Evolutionary conservation across 2,329 filamentous ascomycete species (phyloP).

Genomic region (Exophiala dermatitidis): DNA sequence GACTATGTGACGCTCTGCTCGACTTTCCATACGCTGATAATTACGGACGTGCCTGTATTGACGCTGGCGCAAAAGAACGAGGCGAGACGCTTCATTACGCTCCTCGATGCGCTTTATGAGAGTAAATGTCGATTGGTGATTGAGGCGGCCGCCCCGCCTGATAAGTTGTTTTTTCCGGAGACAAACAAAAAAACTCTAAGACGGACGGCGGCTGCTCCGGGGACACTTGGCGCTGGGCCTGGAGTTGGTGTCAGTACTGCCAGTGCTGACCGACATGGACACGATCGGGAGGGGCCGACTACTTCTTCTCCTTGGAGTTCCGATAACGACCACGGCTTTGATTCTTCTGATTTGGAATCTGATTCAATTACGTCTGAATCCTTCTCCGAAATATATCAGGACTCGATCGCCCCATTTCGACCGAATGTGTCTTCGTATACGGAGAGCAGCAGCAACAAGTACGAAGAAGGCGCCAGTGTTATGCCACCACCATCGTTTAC

Average conservation of each 20-base stretch:
- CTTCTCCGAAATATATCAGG: constrained; percentile 68
- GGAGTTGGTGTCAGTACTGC: neutral
- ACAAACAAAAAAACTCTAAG: constrained; percentile 18
- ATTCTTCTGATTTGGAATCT: neutral
- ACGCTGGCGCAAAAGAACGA: constrained; percentile 68
- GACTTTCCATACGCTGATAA: constrained; percentile 68
- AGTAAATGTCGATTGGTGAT: constrained; percentile 70
- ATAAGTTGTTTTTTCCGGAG: constrained; percentile 72
- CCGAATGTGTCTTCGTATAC: constrained; percentile 66
- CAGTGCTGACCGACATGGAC: neutral
- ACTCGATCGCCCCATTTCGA: constrained; percentile 66
- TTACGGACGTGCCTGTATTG: constrained; percentile 63
- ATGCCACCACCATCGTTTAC: constrained; percentile 5
- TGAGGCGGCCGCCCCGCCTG: constrained; percentile 59
- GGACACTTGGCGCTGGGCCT: too few relatives aligned
- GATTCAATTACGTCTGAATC: constrained; percentile 60
- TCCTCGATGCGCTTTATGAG: constrained; percentile 75
- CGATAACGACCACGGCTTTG: neutral
- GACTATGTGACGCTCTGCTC: constrained; percentile 79
- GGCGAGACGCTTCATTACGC: constrained; percentile 69
- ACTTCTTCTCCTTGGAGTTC: too few relatives aligned
- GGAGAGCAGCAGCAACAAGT: constrained; percentile 28
- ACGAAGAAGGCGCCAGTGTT: too few relatives aligned
- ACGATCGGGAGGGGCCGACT: too few relatives aligned
- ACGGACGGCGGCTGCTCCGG: neutral